A percentile compares a stretch with the other conserved stretches of the same genome.
phyloP scores from a whole-genome alignment of 1,284 basidiomycete species.

The Agroathelia rolfsii region DNA sequence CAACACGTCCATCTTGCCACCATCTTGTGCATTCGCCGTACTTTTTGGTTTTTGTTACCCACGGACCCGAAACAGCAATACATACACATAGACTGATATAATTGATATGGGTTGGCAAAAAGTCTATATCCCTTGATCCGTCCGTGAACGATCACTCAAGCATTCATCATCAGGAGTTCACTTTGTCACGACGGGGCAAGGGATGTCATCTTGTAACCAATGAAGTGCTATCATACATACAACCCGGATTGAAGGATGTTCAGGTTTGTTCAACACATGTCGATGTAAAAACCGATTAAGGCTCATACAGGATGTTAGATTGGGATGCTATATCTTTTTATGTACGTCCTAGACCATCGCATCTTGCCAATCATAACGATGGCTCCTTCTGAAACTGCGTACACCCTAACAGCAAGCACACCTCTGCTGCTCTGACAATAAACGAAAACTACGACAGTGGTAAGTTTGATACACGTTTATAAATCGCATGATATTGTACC shows the following conservation, averaged over 20 bases:
- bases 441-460: constrained; percentile 81
- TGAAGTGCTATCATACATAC: constrained; percentile 64
- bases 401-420: constrained; percentile 64
- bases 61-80: too few relatives aligned
- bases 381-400: constrained; percentile 1
- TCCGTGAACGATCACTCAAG: too few relatives aligned
- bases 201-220: constrained; percentile 85
- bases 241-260: constrained; percentile 62
- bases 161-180: too few relatives aligned
- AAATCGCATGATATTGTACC: too few relatives aligned
- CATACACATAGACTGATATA: too few relatives aligned
- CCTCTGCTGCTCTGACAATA: constrained; percentile 80
- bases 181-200: constrained; percentile 46
- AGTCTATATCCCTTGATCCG: too few relatives aligned
- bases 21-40: too few relatives aligned
- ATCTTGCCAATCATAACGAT: background rate
- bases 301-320: too few relatives aligned
- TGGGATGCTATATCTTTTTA: constrained; percentile 69
- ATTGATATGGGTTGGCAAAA: constrained; percentile 96
- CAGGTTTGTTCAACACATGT: constrained; percentile 46
- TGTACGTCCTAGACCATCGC: constrained; percentile 37
- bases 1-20: too few relatives aligned
- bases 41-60: too few relatives aligned
- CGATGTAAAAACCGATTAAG: too few relatives aligned
- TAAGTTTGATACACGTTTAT: constrained; percentile 19